Conservation (phyloP, 768 basidiomycete species). For the Cystobasidium onofrii region DNA sequence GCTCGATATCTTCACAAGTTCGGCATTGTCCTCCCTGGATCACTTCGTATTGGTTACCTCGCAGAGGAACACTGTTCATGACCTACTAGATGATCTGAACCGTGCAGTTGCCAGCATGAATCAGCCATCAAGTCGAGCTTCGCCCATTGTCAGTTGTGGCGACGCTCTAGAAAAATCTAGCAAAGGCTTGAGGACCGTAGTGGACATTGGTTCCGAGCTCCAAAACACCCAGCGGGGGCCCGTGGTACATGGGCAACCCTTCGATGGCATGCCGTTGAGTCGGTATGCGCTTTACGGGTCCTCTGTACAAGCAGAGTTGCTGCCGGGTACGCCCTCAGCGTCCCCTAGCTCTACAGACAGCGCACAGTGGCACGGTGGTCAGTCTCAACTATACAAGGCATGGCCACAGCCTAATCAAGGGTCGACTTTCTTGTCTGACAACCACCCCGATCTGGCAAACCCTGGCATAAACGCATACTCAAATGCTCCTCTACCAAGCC, state of each 20-base stretch:
- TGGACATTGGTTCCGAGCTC: background rate
- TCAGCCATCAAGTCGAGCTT: background rate
- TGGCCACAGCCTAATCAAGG: background rate
- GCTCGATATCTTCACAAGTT: conserved; percentile 11
- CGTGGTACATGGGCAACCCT: background rate
- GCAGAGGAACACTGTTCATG: conserved; percentile 4
- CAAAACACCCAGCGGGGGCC: background rate
- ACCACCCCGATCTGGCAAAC: background rate
- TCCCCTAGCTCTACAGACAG: background rate
- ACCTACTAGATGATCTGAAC: conserved; percentile 2
- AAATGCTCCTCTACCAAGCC: background rate
- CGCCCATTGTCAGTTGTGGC: background rate
- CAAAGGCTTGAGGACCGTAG: background rate
- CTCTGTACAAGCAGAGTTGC: background rate
- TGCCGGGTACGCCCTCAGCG: background rate
- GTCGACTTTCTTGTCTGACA: background rate
- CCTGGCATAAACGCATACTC: background rate
- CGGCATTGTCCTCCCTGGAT: conserved; percentile 16
- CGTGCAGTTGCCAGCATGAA: background rate
- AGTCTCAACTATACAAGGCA: background rate
- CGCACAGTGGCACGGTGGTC: background rate
- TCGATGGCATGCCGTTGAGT: background rate
- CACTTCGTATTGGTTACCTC: conserved; percentile 16
- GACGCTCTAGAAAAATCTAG: background rate
- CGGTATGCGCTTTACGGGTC: background rate